Conservation (phyloP, 2,329 filamentous ascomycete genomes). For the Clonostachys rhizophaga region DNA sequence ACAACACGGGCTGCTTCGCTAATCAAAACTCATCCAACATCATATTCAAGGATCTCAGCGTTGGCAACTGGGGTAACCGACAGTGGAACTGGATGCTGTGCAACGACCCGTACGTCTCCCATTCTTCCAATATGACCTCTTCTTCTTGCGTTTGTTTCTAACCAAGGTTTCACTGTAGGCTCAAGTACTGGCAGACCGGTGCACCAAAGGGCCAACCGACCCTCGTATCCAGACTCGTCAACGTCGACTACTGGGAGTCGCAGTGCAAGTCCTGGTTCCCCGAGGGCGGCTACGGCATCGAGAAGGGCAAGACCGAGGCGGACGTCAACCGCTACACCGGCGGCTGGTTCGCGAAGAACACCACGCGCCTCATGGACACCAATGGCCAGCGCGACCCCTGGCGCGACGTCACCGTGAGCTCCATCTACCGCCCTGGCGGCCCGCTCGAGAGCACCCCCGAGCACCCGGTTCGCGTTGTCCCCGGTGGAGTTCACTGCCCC, state of each 20-base stretch:
- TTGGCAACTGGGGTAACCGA: constrained; percentile 38
- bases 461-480: constrained; percentile 47
- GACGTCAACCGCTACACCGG: constrained; percentile 47
- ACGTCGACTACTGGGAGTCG: constrained; percentile 44
- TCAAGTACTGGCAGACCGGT: constrained; percentile 24
- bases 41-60: constrained; percentile 41
- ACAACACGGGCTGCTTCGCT: constrained; percentile 45
- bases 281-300: constrained; percentile 42
- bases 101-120: constrained; percentile 50
- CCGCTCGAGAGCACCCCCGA: constrained; percentile 39
- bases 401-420: constrained; percentile 47
- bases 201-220: constrained; percentile 36
- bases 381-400: constrained; percentile 59
- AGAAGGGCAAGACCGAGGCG: constrained; percentile 39
- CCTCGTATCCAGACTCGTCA: constrained; percentile 48
- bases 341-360: constrained; percentile 48
- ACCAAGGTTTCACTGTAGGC: constrained; percentile 3
- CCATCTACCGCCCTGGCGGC: constrained; percentile 47
- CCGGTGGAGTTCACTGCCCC: constrained; percentile 45
- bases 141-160: neutral
- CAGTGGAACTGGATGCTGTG: constrained; percentile 60
- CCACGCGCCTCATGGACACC: constrained; percentile 49
- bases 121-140: constrained; percentile 16
- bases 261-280: constrained; percentile 55
- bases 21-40: constrained; percentile 43